Base-by-base conservation (phyloP, 192 early-diverging fungal genomes). In the Gonapodya sp. region DNA sequence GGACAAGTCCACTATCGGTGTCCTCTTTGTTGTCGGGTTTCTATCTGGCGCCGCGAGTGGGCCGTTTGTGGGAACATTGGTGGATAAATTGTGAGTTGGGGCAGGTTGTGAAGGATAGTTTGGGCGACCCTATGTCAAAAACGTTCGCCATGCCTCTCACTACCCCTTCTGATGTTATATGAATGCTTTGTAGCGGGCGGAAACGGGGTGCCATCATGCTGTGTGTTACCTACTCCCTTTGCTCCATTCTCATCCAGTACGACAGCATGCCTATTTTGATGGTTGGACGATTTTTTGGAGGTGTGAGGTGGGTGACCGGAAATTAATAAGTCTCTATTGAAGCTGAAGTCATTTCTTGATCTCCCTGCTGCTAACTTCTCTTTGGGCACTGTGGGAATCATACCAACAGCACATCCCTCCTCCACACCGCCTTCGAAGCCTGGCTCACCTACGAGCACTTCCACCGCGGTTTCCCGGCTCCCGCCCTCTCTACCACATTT, bases 11-110 rank as follows among this genome's bases (percentile, higher is more conserved):
- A 82, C 89, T 0, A 94, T 94, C 81, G 93, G 90, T 2, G 82
- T 90, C 34, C 82, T 94, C 36, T 94, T 93, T 82, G 87, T 94
- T 31, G 89, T 88, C 14, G 94, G 94, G 30, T 94, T 94, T 81
- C 81, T 92, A 35, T 89, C 89, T 8, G 86, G 91, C 36, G 93
- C 92, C 2, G 81, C 94, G 72, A 89, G 92, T 87, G 93, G 93
- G 35, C 94, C 92, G 0, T 79, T 92, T 1, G 82, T 93, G 37
- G 94, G 93, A 81, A 89, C 90, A 73, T 80, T 93, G 18, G 92
- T 91, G 16, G 94, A 94, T 80, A 89, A 85, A 79, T 84, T 86
- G 93, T 93, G 87, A 37, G 87, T 73, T 81, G n/a, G n/a, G n/a
- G n/a, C n/a, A n/a, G n/a, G n/a, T 64, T 64, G 8, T 64, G 46